Conservation (phyloP, 2,329 filamentous ascomycete species). For the Botryosphaeria dothidea region DNA sequence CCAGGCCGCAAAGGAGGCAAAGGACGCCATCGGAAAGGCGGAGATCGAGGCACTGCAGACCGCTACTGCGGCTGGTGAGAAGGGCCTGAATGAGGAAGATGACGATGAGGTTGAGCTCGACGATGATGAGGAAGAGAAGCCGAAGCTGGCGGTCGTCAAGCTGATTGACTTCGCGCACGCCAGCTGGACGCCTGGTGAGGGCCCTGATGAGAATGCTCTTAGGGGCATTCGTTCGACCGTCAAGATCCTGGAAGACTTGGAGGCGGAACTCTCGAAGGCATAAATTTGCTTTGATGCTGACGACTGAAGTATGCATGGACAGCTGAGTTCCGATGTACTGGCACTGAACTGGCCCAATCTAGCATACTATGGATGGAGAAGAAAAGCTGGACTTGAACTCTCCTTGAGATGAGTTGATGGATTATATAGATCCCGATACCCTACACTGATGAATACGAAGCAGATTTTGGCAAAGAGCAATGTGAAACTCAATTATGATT, state of each 20-base stretch:
- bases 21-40: conserved; percentile 24
- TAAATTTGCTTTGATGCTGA: neutral
- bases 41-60: conserved; percentile 38
- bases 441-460: conserved; percentile 2
- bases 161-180: conserved; percentile 98
- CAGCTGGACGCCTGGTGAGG: conserved; percentile 75
- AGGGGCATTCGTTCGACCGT: conserved; percentile 71
- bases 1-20: conserved; percentile 34
- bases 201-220: conserved; percentile 82
- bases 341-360: too few species aligned
- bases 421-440: conserved; percentile 1
- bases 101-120: conserved; percentile 46
- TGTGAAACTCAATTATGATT: neutral
- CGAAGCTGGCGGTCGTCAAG: conserved; percentile 75
- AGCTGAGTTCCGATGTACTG: neutral
- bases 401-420: neutral
- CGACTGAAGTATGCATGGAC: neutral
- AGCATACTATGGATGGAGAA: neutral
- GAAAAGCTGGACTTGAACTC: neutral
- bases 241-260: conserved; percentile 69
- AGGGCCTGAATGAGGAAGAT: conserved; percentile 38
- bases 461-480: neutral
- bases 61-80: conserved; percentile 31
- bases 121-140: conserved; percentile 57
- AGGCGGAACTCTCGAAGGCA: conserved; percentile 32